These are phyloP conservation scores for Brassica cretica DNA, from an alignment of 345 rosid species.

Conservation along the genomic window DNA sequence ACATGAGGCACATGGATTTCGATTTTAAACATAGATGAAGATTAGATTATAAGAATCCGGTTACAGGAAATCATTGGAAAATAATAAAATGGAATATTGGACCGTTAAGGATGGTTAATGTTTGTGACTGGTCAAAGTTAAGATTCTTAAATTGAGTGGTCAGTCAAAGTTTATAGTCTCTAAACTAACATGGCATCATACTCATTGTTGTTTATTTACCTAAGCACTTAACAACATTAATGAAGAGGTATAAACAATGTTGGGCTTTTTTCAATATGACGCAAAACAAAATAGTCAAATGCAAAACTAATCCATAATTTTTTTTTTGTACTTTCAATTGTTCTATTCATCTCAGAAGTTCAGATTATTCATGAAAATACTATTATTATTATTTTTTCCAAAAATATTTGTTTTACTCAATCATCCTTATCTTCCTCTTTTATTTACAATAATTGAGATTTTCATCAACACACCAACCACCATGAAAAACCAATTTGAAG, in stretches of 20 bases:
- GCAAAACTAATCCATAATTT: too few species aligned
- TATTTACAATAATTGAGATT: too few species aligned
- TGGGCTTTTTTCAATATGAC: too few species aligned
- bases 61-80: constrained; percentile 5
- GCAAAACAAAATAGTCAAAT: too few species aligned
- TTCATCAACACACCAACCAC: too few species aligned
- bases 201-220: background rate
- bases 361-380: too few species aligned
- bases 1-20: constrained; percentile 39
- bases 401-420: too few species aligned
- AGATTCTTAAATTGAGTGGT: constrained; percentile 9
- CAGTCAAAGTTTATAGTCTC: constrained; percentile 30
- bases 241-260: background rate
- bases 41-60: constrained; percentile 2
- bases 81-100: constrained; percentile 26
- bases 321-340: too few species aligned
- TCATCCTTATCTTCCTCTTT: too few species aligned
- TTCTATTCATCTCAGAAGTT: too few species aligned
- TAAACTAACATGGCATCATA: constrained; percentile 20
- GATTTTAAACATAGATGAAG: background rate
- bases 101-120: constrained; percentile 35
- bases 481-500: too few species aligned
- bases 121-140: constrained; percentile 34
- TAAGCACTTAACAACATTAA: background rate
- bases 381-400: too few species aligned